A percentile compares a stretch with the other conserved stretches of the same genome.
Evolutionary conservation across 176 grass and related monocot genomes (phyloP).

Genomic region (Themeda triandra): DNA sequence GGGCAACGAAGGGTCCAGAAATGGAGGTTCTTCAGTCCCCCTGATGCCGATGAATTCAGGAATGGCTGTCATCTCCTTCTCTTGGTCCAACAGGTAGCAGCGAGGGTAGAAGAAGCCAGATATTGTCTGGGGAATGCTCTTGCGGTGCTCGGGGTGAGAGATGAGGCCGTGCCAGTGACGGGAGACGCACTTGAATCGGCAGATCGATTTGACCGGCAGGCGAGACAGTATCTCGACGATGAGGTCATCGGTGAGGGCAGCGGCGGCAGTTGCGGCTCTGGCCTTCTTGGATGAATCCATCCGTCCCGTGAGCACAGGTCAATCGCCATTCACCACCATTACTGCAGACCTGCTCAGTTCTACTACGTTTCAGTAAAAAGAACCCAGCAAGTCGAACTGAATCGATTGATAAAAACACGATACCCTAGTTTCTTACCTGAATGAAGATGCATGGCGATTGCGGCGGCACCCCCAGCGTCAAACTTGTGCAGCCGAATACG

Average conservation of each 20-base stretch:
- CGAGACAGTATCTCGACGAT: constrained; percentile 7
- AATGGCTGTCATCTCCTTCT: no score
- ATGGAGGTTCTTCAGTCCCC: not conserved
- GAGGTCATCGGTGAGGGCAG: not conserved
- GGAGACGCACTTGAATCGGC: constrained; percentile 14
- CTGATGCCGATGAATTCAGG: not conserved
- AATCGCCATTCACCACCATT: not conserved
- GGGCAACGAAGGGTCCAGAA: not conserved
- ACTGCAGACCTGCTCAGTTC: not conserved
- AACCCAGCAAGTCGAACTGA: not conserved
- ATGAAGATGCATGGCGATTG: not conserved
- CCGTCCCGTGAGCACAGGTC: no score
- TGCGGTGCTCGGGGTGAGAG: not conserved
- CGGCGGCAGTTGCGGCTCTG: not conserved
- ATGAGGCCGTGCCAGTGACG: constrained; percentile 10
- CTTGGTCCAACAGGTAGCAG: not conserved
- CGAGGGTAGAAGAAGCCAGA: not conserved
- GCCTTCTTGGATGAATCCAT: not conserved
- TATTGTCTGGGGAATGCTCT: not conserved
- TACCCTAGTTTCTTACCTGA: not conserved
- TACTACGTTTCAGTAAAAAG: not conserved
- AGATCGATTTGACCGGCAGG: not conserved
- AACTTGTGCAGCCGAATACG: not conserved
- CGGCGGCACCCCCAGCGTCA: not conserved
- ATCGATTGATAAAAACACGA: not conserved